phyloP scores from a whole-genome alignment of 2,329 filamentous ascomycete genomes.

The Fusarium veterinarium region DNA sequence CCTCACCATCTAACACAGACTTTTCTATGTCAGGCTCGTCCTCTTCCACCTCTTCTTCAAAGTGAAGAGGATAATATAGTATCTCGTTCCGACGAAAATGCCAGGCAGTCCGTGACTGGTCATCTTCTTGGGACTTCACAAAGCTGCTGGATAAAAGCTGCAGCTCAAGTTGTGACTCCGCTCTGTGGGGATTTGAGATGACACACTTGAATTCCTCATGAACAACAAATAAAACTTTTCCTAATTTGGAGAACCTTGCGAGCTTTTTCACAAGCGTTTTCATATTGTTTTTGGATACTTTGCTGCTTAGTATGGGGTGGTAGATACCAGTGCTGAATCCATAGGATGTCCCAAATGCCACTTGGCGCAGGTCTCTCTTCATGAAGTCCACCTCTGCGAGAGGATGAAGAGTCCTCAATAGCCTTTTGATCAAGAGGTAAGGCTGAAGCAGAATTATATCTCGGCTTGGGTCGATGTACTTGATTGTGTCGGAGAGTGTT shows the following conservation, averaged over 20 bases:
- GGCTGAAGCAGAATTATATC: constrained; percentile 36
- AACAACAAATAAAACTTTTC: constrained; percentile 32
- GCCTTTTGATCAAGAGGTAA: constrained; percentile 29
- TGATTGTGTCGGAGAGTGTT: constrained; percentile 25
- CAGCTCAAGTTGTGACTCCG: constrained; percentile 17
- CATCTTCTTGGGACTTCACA: constrained; percentile 18
- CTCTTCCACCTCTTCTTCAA: constrained; percentile 13
- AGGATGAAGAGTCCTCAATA: constrained; percentile 31
- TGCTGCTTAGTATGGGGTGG: constrained; percentile 32
- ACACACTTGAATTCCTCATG: constrained; percentile 34
- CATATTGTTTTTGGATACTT: constrained; percentile 36
- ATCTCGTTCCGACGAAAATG: constrained; percentile 27
- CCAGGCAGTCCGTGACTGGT: constrained; percentile 11
- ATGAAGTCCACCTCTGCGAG: constrained; percentile 32
- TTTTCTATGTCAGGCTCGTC: constrained; percentile 8
- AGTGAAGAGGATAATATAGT: constrained; percentile 19
- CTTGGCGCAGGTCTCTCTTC: constrained; percentile 26
- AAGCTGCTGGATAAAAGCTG: constrained; percentile 29
- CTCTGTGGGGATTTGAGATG: background rate
- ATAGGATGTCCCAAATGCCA: constrained; percentile 38
- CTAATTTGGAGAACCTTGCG: constrained; percentile 16
- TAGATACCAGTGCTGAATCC: constrained; percentile 38
- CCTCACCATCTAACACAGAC: constrained; percentile 14
- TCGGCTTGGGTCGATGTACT: constrained; percentile 29
- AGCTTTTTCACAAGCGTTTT: constrained; percentile 35